Evolutionary conservation across 352 stramenopile genomes (phyloP).

Genomic region (Phytophthora pluvialis): DNA sequence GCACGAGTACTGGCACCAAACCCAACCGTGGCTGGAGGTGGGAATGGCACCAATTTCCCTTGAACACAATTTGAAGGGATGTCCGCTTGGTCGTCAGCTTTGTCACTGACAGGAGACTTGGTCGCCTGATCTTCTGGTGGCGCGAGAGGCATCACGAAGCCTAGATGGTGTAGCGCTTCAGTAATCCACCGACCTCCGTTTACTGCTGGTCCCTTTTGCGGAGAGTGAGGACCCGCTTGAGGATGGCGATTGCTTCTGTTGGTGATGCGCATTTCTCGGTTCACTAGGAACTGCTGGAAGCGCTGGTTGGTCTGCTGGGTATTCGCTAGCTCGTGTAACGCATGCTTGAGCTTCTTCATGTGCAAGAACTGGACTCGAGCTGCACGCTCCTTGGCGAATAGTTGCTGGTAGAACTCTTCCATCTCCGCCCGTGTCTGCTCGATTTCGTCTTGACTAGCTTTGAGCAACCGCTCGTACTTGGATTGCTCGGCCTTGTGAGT

Average conservation of each 20-base stretch:
- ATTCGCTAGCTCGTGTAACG: slow-evolving; percentile 56
- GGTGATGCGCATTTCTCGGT: slow-evolving; percentile 43
- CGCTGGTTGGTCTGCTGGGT: slow-evolving; percentile 67
- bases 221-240: slow-evolving; percentile 7
- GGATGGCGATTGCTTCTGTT: slow-evolving; percentile 16
- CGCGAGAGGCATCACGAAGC: slow-evolving; percentile 40
- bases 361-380: slow-evolving; percentile 67
- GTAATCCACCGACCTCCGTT: slow-evolving; percentile 40
- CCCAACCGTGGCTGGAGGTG: slow-evolving; percentile 17
- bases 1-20: slow-evolving; percentile 17
- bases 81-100: slow-evolving; percentile 24
- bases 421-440: slow-evolving; percentile 48
- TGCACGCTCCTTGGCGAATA: slow-evolving; percentile 65
- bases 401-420: slow-evolving; percentile 54
- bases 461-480: slow-evolving; percentile 60
- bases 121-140: slow-evolving; percentile 2
- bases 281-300: slow-evolving; percentile 46
- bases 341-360: slow-evolving; percentile 81
- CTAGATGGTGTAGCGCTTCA: slow-evolving; percentile 47
- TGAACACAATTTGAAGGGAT: slow-evolving; percentile 39
- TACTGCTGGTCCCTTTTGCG: slow-evolving; percentile 8
- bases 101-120: background rate
- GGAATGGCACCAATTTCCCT: slow-evolving; percentile 44
- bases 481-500: slow-evolving; percentile 47
- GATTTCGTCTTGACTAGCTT: slow-evolving; percentile 53